Percentiles rank a stretch among this genome's conserved stretches.
phyloP scores from a whole-genome alignment of 768 basidiomycete species.

The Psilocybe subaeruginosa region DNA sequence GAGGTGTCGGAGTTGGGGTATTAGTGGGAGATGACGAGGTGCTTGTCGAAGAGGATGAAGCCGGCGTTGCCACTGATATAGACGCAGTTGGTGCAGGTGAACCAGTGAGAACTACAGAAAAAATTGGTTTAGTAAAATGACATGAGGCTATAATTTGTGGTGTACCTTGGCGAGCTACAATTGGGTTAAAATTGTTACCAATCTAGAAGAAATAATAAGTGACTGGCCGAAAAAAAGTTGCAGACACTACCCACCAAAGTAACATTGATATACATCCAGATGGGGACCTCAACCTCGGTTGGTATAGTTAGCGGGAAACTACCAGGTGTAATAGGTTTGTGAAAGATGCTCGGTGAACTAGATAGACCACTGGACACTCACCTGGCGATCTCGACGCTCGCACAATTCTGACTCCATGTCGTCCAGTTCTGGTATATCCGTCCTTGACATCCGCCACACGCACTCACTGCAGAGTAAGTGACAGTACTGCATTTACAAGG shows the following conservation, averaged over 20 bases:
- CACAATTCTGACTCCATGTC: slow-evolving; percentile 40
- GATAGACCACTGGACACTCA: slow-evolving; percentile 18
- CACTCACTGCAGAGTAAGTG: slow-evolving; percentile 58
- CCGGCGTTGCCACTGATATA: slow-evolving; percentile 1
- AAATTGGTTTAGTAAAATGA: neutral
- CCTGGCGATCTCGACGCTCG: slow-evolving; percentile 33
- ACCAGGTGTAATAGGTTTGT: neutral
- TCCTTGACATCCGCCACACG: slow-evolving; percentile 62
- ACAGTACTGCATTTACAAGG: slow-evolving; percentile 60
- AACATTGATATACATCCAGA: slow-evolving; percentile 62
- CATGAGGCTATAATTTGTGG: neutral
- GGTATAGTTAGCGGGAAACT: slow-evolving; percentile 54
- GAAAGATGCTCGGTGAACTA: neutral
- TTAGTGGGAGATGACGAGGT: neutral
- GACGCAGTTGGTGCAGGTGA: slow-evolving; percentile 3
- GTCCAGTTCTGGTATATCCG: slow-evolving; percentile 41
- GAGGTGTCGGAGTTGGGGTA: slow-evolving; percentile 5
- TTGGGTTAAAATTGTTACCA: slow-evolving; percentile 37
- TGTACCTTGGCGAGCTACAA: slow-evolving; percentile 31
- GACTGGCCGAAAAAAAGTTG: slow-evolving; percentile 2
- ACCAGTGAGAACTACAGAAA: neutral
- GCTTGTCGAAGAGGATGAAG: slow-evolving; percentile 2
- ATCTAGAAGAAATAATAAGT: slow-evolving; percentile 26
- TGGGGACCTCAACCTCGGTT: slow-evolving; percentile 43
- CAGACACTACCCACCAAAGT: slow-evolving; percentile 30